Conservation (phyloP, 2,329 filamentous ascomycete species). For the Lecanoromycetidae sp. region DNA sequence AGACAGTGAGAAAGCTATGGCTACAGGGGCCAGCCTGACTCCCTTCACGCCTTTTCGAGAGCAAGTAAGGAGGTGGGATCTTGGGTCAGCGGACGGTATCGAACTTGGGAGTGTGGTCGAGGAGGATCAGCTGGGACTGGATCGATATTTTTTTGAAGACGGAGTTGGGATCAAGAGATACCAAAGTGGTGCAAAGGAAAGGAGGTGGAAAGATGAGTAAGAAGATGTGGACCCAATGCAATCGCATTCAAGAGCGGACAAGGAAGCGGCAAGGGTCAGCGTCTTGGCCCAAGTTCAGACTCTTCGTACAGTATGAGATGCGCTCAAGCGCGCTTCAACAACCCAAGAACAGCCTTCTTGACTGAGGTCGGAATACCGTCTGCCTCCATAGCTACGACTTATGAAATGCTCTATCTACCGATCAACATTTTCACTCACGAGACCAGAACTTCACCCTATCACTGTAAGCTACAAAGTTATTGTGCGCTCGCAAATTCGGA, state of each 20-base stretch:
- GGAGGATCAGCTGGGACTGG: not conserved
- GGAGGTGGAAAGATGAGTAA: not conserved
- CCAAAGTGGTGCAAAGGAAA: not conserved
- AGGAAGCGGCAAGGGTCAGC: not conserved
- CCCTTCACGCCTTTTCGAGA: not conserved
- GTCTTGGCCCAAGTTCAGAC: no score
- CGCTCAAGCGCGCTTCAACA: no score
- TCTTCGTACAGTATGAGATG: no score
- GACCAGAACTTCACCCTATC: no score
- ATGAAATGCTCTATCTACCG: no score
- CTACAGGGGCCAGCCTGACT: not conserved
- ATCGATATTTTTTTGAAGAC: not conserved
- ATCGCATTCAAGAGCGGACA: not conserved
- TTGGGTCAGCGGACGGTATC: no score
- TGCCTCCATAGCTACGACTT: no score
- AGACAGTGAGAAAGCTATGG: not conserved
- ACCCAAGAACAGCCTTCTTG: no score
- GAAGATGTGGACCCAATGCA: not conserved
- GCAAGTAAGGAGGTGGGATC: not conserved
- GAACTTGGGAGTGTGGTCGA: not conserved
- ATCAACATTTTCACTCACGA: no score
- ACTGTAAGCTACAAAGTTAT: no score
- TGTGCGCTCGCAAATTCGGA: no score
- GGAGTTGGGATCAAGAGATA: not conserved
- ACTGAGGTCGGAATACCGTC: no score